Evolutionary conservation across 192 early-diverging fungal species (phyloP).

Genomic region (Entomortierella beljakovae): DNA sequence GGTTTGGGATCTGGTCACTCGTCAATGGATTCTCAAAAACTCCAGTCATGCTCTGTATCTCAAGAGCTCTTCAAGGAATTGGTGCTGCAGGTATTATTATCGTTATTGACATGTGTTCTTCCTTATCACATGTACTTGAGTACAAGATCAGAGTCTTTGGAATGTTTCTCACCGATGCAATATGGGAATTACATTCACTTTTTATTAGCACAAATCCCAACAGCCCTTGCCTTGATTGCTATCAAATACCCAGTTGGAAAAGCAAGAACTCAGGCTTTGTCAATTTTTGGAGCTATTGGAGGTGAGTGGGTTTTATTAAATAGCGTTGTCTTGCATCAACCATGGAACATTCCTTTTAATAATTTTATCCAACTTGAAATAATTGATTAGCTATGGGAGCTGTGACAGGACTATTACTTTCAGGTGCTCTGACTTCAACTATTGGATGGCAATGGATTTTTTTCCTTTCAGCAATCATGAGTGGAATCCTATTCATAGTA

Average conservation of each 20-base stretch:
- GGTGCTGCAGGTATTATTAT: conserved; percentile 46
- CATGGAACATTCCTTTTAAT: not conserved
- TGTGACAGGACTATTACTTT: conserved; percentile 47
- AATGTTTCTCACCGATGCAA: not conserved
- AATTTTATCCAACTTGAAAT: not conserved
- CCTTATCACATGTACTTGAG: not conserved
- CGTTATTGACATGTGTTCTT: not conserved
- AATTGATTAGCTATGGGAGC: conserved; percentile 48
- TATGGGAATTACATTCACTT: not conserved
- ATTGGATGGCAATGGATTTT: conserved; percentile 60
- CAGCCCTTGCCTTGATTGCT: conserved; percentile 47
- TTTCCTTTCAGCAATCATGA: conserved; percentile 50
- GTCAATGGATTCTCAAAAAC: conserved; percentile 53
- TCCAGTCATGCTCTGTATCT: conserved; percentile 53
- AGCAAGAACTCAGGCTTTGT: conserved; percentile 37
- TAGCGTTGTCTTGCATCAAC: not conserved
- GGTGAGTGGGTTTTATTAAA: conserved; percentile 10
- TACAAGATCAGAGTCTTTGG: too few species aligned
- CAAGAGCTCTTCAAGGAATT: conserved; percentile 53
- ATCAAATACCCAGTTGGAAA: conserved; percentile 45
- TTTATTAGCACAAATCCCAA: conserved; percentile 42
- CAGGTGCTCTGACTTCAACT: conserved; percentile 51
- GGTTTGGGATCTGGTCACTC: conserved; percentile 45
- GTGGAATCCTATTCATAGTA: conserved; percentile 39
- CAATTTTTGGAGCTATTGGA: conserved; percentile 53